Base-by-base conservation (phyloP, 352 stramenopile genomes). In the Blastocystis sp. region DNA sequence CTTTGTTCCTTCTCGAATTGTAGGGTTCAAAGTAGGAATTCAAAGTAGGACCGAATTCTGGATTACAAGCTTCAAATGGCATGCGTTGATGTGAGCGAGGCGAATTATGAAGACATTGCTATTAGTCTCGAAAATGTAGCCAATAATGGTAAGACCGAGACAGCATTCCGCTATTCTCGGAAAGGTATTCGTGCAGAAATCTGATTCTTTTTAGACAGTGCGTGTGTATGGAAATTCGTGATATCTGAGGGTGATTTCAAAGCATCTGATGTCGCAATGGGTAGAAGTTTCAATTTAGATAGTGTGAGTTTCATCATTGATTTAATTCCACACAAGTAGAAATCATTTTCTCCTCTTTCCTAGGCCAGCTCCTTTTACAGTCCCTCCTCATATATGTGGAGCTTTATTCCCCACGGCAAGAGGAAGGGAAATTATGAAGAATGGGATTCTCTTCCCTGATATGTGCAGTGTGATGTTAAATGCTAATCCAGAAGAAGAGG, bases 171-270 rank as follows among this genome's bases (percentile, higher is more conserved):
- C 18, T 84, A 84, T 66, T 29, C 20, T 18, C 18, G 23, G 47
- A 39, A 84, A 13, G 47, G 73, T 84, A 18, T 6, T 47, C 8
- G 8, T 15, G 2, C 5, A 13, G 26, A 4, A 5, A 0, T 13
- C 37, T 6, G 8, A 3, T 80, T 41, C 62, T 62, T 8, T 8
- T 3, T 69, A 84, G 73, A 69, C 15, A 68, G 47, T 29, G 15
- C 9, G 11, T 84, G 73, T 43, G 53, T 69, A 1, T 84, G 73
- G 73, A 34, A 64, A 11, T 84, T 84, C 39, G 43, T 84, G 4
- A 53, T 68, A 2, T 68, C 47, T 2, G 73, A 84, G 45, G 53
- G 50, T 39, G 73, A 84, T 43, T 84, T 84, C 73, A 84, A 84
- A 34, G 73, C 53, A 11, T 34, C 26, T 0, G 73, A 84, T 29